These are phyloP conservation scores for Dittrichia graveolens DNA, from an alignment of 129 eudicot genomes.

Conservation along the genomic window DNA sequence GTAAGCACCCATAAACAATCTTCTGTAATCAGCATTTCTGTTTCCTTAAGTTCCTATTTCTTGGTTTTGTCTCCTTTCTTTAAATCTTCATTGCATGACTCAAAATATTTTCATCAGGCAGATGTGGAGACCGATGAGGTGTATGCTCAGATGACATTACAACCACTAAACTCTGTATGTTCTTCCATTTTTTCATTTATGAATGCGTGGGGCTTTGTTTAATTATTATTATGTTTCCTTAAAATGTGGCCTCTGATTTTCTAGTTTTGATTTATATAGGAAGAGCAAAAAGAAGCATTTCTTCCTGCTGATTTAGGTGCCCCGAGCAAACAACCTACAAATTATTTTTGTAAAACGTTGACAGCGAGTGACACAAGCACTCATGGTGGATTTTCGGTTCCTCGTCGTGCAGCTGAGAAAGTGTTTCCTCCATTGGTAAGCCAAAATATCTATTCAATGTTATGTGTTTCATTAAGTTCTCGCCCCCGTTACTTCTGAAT, in stretches of 20 bases:
- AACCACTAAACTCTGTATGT: conserved; percentile 76
- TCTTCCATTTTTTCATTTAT: background rate
- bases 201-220: background rate
- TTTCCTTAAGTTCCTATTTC: background rate
- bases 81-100: conserved; percentile 20
- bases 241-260: background rate
- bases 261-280: conserved; percentile 33
- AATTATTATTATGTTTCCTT: background rate
- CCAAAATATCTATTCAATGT: background rate
- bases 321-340: conserved; percentile 84
- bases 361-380: conserved; percentile 96
- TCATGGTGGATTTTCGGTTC: conserved; percentile 95
- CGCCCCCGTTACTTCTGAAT: too few relatives aligned
- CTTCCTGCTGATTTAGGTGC: conserved; percentile 77
- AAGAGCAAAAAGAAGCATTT: conserved; percentile 87
- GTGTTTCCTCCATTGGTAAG: conserved; percentile 88
- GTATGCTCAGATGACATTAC: conserved; percentile 89
- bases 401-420: conserved; percentile 94
- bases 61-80: background rate
- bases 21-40: background rate
- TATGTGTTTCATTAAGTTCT: too few relatives aligned
- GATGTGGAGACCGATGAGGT: conserved; percentile 95
- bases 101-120: conserved; percentile 53
- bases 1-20: conserved; percentile 38
- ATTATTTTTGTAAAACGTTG: conserved; percentile 86